Percentiles rank a stretch among this genome's conserved stretches.
Conservation (phyloP, 1,284 basidiomycete genomes). For the Pyrrhoderma lamaoense region DNA sequence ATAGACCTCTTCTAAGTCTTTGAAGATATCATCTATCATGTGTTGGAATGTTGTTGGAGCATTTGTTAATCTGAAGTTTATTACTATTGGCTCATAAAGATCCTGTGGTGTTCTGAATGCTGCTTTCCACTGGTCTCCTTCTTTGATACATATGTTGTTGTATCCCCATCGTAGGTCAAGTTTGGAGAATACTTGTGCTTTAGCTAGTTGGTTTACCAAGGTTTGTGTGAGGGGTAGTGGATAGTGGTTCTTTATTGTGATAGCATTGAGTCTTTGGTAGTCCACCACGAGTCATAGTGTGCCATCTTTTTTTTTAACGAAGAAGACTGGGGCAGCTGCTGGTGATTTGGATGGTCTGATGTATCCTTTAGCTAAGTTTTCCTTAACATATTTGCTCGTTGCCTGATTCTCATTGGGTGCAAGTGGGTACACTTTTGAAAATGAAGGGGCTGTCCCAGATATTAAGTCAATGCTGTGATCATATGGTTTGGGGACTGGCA, state of each 20-base stretch:
- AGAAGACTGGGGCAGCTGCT: constrained; percentile 35
- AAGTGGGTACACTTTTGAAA: background rate
- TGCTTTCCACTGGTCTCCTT: constrained; percentile 19
- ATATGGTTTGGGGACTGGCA: background rate
- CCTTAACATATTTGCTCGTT: constrained; percentile 30
- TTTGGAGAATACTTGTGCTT: constrained; percentile 25
- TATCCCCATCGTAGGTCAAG: constrained; percentile 28
- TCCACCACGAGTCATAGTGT: constrained; percentile 33
- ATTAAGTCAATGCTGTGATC: constrained; percentile 2
- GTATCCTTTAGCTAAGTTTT: constrained; percentile 29
- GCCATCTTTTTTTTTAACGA: constrained; percentile 41
- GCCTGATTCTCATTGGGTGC: constrained; percentile 12
- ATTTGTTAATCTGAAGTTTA: constrained; percentile 34
- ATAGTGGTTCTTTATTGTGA: constrained; percentile 33
- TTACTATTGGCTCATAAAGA: constrained; percentile 29
- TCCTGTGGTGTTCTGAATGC: constrained; percentile 22
- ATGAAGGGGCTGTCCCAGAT: background rate
- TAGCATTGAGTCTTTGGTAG: constrained; percentile 35
- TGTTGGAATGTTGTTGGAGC: constrained; percentile 30
- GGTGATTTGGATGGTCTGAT: constrained; percentile 32
- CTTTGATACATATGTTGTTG: constrained; percentile 19
- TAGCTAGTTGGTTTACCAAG: constrained; percentile 28
- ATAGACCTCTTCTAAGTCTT: constrained; percentile 3
- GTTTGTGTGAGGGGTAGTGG: constrained; percentile 35
- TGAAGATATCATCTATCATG: constrained; percentile 15